phyloP scores from a whole-genome alignment of 805 yeast species.

The Nakazawaea laoshanensis region DNA sequence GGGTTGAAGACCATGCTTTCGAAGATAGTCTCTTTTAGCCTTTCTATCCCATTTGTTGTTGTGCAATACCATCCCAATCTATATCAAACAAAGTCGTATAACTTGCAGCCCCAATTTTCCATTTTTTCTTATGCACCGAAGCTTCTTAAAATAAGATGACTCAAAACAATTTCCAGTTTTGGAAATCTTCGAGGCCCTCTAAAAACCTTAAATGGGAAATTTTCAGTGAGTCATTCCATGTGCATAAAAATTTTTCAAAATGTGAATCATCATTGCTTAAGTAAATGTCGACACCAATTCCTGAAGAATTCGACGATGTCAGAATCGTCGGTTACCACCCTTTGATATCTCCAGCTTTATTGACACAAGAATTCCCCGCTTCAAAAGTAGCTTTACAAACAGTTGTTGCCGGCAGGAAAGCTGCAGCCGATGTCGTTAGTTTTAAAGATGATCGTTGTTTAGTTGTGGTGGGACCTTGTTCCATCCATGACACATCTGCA shows the following conservation, averaged over 20 bases:
- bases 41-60: conserved; percentile 44
- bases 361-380: conserved; percentile 80
- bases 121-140: too few species aligned
- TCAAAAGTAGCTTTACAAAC: conserved; percentile 43
- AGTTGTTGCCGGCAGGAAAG: conserved; percentile 71
- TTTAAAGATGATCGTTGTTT: conserved; percentile 77
- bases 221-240: too few species aligned
- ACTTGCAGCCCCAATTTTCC: too few species aligned
- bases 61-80: conserved; percentile 35
- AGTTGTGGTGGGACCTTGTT: conserved; percentile 94
- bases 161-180: too few species aligned
- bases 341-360: conserved; percentile 81
- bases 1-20: conserved; percentile 29
- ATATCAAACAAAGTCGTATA: too few species aligned
- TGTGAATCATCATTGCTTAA: not conserved
- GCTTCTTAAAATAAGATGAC: too few species aligned
- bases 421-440: conserved; percentile 63
- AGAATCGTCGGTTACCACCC: conserved; percentile 90
- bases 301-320: conserved; percentile 67
- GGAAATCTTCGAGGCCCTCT: too few species aligned
- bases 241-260: too few species aligned
- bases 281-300: conserved; percentile 33
- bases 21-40: conserved; percentile 31
- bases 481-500: conserved; percentile 84
- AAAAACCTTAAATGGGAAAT: too few species aligned